A percentile compares a stretch with the other conserved stretches of the same genome.
Evolutionary conservation across 169 alveolate species (phyloP).

Genomic region (Besnoitia besnoiti): DNA sequence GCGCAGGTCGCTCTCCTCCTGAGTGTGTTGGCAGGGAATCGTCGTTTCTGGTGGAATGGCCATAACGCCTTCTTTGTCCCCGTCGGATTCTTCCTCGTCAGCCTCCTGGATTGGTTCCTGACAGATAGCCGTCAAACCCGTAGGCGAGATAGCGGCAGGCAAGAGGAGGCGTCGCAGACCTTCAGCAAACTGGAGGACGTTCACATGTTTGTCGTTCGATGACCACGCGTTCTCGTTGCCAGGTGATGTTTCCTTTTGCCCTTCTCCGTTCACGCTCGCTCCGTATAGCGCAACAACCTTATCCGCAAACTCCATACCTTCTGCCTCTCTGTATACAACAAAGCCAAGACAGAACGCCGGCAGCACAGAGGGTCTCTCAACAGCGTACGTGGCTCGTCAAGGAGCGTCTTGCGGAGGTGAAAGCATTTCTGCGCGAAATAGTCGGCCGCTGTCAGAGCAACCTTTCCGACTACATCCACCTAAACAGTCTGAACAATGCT

Average conservation of each 20-base stretch:
- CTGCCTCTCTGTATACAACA: neutral
- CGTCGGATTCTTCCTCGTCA: neutral
- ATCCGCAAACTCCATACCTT: neutral
- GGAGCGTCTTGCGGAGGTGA: too few relatives aligned
- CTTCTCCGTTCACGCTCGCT: neutral
- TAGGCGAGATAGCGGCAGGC: neutral
- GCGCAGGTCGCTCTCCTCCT: too few relatives aligned
- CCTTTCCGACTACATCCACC: too few relatives aligned
- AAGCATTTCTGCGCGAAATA: too few relatives aligned
- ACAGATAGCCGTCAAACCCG: neutral
- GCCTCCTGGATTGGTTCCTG: neutral
- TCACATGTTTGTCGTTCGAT: neutral
- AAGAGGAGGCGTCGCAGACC: constrained; percentile 1
- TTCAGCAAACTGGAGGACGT: neutral
- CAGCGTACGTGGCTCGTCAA: too few relatives aligned
- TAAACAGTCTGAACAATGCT: too few relatives aligned
- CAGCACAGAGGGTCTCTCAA: too few relatives aligned
- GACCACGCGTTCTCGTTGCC: neutral
- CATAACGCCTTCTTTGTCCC: neutral
- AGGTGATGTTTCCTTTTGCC: neutral
- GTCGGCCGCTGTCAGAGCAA: too few relatives aligned
- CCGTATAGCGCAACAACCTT: neutral
- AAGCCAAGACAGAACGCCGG: too few relatives aligned
- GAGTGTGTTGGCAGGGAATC: too few relatives aligned
- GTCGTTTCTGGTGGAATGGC: neutral